Evolutionary conservation across 768 basidiomycete species (phyloP), one percentile per base, ranked within the genome.

Genomic region (Lentinula sp.): DNA sequence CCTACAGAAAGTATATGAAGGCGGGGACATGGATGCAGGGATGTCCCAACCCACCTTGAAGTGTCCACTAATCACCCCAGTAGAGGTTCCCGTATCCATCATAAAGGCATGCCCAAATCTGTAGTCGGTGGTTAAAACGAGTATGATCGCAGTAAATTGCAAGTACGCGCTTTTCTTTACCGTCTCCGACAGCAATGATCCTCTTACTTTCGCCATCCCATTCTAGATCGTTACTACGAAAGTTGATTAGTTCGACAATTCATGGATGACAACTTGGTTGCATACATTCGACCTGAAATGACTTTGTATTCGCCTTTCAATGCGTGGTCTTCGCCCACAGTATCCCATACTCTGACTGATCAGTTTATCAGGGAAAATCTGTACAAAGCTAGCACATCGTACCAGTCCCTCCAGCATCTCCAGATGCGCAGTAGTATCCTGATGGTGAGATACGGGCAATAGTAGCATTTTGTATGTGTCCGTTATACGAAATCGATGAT

Each of bases 201-300:
- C 96, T 83, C 71, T 97, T 96, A 69, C 90, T 93, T 72, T 98
- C 96, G 1, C 90, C 91, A 68, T 98, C 96, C 96, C 96, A 98
- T 10, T 88, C 89, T 20, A 98, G 82, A 74, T 98, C 96, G 66
- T 95, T 95, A 65, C 95, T 93, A 65, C 15, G 53, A 9, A 46
- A 10, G 53, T 39, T 54, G 15, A 49, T 46, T 7, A n/a, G 9
- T 46, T 51, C 45, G 1, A 23, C 48, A 12, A 48, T n/a, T 43
- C 10, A 18, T 7, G 3, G 46, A 58, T 6, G 23, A 13, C 49
- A 48, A 43, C 15, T 23, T 15, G 52, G 41, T 36, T 8, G 75
- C 83, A 62, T 70, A 93, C 91, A 94, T 81, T 57, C 80, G 81
- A 2, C 91, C 92, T 7, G 85, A 81, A 45, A 93, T 73, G 12